phyloP scores from a whole-genome alignment of 345 rosid genomes.

The Syzygium aqueum region DNA sequence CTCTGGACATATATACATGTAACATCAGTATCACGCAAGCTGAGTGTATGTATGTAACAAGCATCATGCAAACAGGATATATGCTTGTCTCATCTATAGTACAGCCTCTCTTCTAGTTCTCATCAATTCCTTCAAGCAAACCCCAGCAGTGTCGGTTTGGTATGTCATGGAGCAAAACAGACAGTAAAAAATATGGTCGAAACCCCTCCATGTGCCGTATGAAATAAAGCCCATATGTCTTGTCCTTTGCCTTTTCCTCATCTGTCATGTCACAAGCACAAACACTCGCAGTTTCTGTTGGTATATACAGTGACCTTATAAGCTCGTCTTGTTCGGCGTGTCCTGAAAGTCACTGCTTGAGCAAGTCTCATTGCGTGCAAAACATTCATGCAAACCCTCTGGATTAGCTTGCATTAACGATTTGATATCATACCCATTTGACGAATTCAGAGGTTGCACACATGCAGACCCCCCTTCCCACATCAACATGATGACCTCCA shows the following conservation, averaged over 20 bases:
- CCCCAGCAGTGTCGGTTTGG: background rate
- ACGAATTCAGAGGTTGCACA: background rate
- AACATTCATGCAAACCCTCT: background rate
- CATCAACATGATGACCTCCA: background rate
- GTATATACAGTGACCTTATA: background rate
- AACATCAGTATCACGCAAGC: slow-evolving; percentile 14
- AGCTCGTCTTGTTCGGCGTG: background rate
- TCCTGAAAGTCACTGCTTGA: background rate
- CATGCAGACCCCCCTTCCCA: background rate
- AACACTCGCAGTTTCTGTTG: background rate
- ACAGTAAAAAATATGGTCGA: background rate
- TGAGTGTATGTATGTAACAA: background rate
- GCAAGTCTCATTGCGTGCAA: background rate
- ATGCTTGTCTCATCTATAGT: background rate
- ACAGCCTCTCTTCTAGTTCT: background rate
- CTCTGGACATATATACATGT: background rate
- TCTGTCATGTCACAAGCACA: background rate
- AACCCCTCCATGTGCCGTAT: background rate
- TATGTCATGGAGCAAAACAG: background rate
- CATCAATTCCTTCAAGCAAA: background rate
- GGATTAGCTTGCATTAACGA: background rate
- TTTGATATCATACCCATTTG: background rate
- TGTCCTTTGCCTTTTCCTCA: background rate
- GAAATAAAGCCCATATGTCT: background rate
- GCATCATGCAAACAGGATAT: background rate